phyloP scores from a whole-genome alignment of 306 rosid species.

The Astragalus glycyphyllos region DNA sequence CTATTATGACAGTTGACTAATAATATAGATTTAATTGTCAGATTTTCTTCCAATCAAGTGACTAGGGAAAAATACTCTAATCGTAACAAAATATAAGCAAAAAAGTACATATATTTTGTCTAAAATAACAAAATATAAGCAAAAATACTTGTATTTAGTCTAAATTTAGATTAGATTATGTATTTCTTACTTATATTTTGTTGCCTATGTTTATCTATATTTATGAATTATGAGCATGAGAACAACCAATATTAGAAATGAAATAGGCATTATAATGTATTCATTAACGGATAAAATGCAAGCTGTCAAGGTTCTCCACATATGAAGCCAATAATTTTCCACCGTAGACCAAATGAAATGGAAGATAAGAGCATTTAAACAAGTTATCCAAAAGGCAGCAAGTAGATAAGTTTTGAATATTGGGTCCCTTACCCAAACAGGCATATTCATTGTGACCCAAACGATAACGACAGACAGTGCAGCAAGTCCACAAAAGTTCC shows the following conservation, averaged over 20 bases:
- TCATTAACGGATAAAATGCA: background rate
- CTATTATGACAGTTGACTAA: no score
- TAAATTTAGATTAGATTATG: no score
- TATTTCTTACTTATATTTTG: no score
- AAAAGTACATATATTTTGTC: no score
- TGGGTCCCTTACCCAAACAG: constrained; percentile 37
- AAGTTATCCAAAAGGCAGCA: constrained; percentile 47
- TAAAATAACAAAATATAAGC: no score
- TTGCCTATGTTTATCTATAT: no score
- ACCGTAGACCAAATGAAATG: constrained; percentile 22
- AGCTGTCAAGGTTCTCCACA: constrained; percentile 28
- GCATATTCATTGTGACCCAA: constrained; percentile 52
- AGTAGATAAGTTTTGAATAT: constrained; percentile 42
- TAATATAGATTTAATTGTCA: no score
- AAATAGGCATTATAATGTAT: background rate
- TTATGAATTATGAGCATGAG: no score
- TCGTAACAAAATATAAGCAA: no score
- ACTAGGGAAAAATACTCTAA: no score
- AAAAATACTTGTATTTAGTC: no score
- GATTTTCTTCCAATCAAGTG: no score
- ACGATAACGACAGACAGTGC: constrained; percentile 23
- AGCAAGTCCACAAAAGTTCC: constrained; percentile 12
- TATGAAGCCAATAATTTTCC: constrained; percentile 34
- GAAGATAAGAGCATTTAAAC: constrained; percentile 43
- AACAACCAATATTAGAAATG: background rate